Evolutionary conservation across 2,329 filamentous ascomycete genomes (phyloP).

Genomic region (Neonectria coccinea): DNA sequence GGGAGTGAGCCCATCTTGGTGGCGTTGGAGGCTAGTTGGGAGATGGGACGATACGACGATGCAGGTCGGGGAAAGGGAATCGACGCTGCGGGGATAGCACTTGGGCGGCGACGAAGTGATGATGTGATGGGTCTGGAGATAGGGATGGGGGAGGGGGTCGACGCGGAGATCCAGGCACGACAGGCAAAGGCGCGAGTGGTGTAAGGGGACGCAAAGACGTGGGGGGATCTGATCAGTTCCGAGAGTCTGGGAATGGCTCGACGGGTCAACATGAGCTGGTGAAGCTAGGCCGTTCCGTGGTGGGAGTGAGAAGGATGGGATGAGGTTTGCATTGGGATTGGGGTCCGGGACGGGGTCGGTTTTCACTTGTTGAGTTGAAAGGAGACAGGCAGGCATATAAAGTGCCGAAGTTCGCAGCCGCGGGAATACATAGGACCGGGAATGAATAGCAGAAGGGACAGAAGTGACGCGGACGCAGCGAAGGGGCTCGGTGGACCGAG

Average conservation of each 20-base stretch:
- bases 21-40: constrained; percentile 27
- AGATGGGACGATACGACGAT: constrained; percentile 23
- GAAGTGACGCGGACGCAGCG: constrained; percentile 17
- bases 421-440: constrained; percentile 29
- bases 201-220: constrained; percentile 19
- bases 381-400: constrained; percentile 1
- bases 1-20: constrained; percentile 49
- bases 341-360: constrained; percentile 13
- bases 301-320: constrained; percentile 7
- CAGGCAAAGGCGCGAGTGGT: constrained; percentile 22
- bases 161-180: constrained; percentile 21
- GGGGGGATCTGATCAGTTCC: constrained; percentile 32
- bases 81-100: constrained; percentile 15
- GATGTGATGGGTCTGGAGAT: constrained; percentile 6
- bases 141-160: constrained; percentile 11
- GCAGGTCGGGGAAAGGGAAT: constrained; percentile 13
- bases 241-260: constrained; percentile 32
- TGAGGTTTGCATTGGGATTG: constrained; percentile 14
- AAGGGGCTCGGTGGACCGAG: constrained; percentile 16
- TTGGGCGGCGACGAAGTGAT: constrained; percentile 20
- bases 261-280: constrained; percentile 38
- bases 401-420: constrained; percentile 9
- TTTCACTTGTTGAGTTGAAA: constrained; percentile 13
- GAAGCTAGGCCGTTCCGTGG: constrained; percentile 14
- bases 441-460: constrained; percentile 17